These are phyloP conservation scores for Zymoseptoria passerinii DNA, from an alignment of 2,329 filamentous ascomycete genomes.

Conservation along the genomic window DNA sequence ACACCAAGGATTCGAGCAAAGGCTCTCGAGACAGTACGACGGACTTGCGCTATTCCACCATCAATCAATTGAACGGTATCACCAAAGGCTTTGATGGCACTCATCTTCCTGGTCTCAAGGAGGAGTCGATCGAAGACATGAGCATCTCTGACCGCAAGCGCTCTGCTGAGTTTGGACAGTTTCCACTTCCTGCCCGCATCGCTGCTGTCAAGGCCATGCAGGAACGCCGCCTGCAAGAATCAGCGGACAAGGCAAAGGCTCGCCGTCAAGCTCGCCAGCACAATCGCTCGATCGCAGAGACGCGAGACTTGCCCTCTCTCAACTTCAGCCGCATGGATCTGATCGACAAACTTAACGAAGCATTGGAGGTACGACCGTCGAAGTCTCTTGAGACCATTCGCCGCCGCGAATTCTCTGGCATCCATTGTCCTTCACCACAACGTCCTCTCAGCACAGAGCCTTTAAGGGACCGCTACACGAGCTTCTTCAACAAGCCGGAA, in stretches of 20 bases:
- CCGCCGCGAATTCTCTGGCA: slow-evolving; percentile 26
- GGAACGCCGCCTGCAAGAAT: slow-evolving; percentile 26
- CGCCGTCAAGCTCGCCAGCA: slow-evolving; percentile 24
- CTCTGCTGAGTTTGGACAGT: slow-evolving; percentile 15
- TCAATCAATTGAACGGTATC: slow-evolving; percentile 14
- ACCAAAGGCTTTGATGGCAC: slow-evolving; percentile 23
- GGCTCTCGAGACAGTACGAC: slow-evolving; percentile 19
- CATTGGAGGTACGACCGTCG: slow-evolving; percentile 32
- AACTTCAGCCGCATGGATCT: slow-evolving; percentile 42
- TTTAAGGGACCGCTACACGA: slow-evolving; percentile 38
- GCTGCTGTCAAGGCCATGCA: slow-evolving; percentile 31
- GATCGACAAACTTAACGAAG: slow-evolving; percentile 39
- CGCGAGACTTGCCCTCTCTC: slow-evolving; percentile 38
- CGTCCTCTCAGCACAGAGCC: slow-evolving; percentile 32
- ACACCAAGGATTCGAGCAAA: slow-evolving; percentile 10
- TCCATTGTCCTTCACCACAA: slow-evolving; percentile 28
- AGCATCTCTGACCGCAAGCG: slow-evolving; percentile 28
- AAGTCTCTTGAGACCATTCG: slow-evolving; percentile 32
- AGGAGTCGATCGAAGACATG: slow-evolving; percentile 42
- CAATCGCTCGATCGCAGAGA: slow-evolving; percentile 29
- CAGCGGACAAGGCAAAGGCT: slow-evolving; percentile 24
- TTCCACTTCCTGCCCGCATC: slow-evolving; percentile 27
- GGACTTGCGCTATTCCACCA: slow-evolving; percentile 19
- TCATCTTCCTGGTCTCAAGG: slow-evolving; percentile 39
- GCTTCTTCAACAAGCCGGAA: slow-evolving; percentile 39